Evolutionary conservation across 768 basidiomycete genomes (phyloP), one percentile per base, ranked within the genome.

Genomic region (Boletus rubescentipes): DNA sequence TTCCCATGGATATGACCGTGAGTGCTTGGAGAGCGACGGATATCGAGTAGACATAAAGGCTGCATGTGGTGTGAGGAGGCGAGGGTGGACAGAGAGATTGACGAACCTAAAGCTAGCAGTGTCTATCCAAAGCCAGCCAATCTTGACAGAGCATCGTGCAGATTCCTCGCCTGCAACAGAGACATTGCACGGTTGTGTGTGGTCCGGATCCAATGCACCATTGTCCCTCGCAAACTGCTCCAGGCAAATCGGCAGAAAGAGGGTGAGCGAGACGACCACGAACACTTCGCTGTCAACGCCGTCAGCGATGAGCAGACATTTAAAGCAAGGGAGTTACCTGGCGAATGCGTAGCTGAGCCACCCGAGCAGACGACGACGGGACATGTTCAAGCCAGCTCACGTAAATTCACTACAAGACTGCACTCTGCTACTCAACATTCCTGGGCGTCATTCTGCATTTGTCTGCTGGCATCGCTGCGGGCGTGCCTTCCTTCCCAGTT

Each of bases 1-100:
- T 85, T 8, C 93, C 92, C 79, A 97, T 90, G 6, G 95, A 94
- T 51, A 99, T 93, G 36, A 99, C 93, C 0, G 88, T 91, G n/a
- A 98, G 63, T 0, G 94, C 95, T 67, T 98, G 95, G 0, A 96
- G 70, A 0, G 88, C 87, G 1, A 98, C 95, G 1, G 91, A 92
- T 14, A 85, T 75, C 1, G 95, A 97, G 69, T 93, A 90, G 30
- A 87, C 81, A 66, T 96, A 94, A 34, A 99, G 76, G 62, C 93
- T 95, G 62, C 3, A 8, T 0, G 29, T 3, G 18, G 12, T 32
- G 44, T 59, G 4, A 56, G 45, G 36, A 31, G 14, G 16, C 3
- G 10, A 43, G 5, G 2, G 18, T 9, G 7, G 14, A 32, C 9
- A 21, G 5, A 15, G 1, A 0, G 30, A 5, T n/a, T 0, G 42